Evolutionary conservation across 257 asterid species (phyloP).

Genomic region (Fraxinus quadrangulata): DNA sequence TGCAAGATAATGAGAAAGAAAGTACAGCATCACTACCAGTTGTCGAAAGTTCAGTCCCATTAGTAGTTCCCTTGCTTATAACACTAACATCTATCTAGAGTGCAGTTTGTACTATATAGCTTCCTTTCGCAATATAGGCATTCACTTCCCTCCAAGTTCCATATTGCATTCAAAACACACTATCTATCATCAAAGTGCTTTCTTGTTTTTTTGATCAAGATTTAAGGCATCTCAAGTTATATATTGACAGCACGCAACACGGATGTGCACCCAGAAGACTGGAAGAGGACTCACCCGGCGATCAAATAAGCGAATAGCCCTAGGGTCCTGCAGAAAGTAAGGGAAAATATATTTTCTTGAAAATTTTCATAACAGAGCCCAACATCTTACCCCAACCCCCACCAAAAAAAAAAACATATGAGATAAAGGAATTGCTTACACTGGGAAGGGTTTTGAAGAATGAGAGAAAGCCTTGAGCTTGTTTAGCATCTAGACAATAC

Average conservation of each 20-base stretch:
- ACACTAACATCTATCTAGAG: not conserved
- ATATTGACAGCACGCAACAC: not conserved
- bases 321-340: slow-evolving; percentile 65
- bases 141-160: not conserved
- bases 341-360: slow-evolving; percentile 2
- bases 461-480: slow-evolving; percentile 95
- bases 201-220: slow-evolving; percentile 13
- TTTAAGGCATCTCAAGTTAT: not conserved
- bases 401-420: not conserved
- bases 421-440: slow-evolving; percentile 38
- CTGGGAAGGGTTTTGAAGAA: slow-evolving; percentile 76
- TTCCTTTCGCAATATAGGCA: not conserved
- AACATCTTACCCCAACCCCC: not conserved
- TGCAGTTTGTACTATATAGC: not conserved
- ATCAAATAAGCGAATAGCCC: slow-evolving; percentile 91
- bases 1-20: not conserved
- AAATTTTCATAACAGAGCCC: not conserved
- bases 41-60: not conserved
- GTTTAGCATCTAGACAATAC: slow-evolving; percentile 73
- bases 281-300: slow-evolving; percentile 70
- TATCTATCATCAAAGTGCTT: not conserved
- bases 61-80: slow-evolving; percentile 3
- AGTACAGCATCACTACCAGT: not conserved
- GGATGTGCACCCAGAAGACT: not conserved
- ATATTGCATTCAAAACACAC: slow-evolving; percentile 16